phyloP scores from a whole-genome alignment of 768 basidiomycete species.

The Lenzites betulinus region DNA sequence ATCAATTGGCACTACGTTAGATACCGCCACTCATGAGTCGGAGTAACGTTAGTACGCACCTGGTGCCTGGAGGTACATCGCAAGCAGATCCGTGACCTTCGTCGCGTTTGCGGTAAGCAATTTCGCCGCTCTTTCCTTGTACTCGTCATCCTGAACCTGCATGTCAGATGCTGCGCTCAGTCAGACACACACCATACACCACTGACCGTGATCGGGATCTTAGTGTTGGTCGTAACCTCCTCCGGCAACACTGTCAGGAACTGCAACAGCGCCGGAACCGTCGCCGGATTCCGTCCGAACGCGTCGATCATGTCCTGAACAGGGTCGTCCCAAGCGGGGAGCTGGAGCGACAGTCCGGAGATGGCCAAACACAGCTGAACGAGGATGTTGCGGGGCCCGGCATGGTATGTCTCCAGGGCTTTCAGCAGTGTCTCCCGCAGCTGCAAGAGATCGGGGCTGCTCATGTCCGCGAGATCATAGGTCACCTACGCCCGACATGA shows the following conservation, averaged over 20 bases:
- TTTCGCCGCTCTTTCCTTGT: conserved; percentile 56
- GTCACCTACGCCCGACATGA: conserved; percentile 64
- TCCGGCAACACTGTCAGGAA: conserved; percentile 92
- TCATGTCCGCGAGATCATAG: conserved; percentile 92
- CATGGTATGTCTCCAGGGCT: conserved; percentile 69
- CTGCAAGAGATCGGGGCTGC: conserved; percentile 66
- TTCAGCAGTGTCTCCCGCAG: conserved; percentile 85
- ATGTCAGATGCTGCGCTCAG: background rate
- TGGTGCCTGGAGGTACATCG: conserved; percentile 85
- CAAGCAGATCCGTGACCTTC: conserved; percentile 74
- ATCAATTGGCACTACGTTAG: background rate
- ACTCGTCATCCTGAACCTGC: conserved; percentile 69
- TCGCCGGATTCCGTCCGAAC: conserved; percentile 83
- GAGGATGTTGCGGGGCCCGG: conserved; percentile 81
- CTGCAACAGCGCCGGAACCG: conserved; percentile 82
- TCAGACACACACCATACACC: conserved; percentile 4
- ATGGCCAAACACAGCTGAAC: conserved; percentile 90
- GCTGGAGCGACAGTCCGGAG: conserved; percentile 88
- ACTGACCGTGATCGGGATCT: conserved; percentile 86
- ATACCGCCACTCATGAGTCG: background rate
- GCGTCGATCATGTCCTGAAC: conserved; percentile 80
- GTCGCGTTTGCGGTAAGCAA: conserved; percentile 69
- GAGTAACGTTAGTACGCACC: conserved; percentile 52
- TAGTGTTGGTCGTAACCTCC: conserved; percentile 80
- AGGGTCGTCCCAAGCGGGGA: conserved; percentile 81